These are phyloP conservation scores for Paraphoma chrysanthemicola DNA, from an alignment of 2,329 filamentous ascomycete genomes.

Conservation along the genomic window DNA sequence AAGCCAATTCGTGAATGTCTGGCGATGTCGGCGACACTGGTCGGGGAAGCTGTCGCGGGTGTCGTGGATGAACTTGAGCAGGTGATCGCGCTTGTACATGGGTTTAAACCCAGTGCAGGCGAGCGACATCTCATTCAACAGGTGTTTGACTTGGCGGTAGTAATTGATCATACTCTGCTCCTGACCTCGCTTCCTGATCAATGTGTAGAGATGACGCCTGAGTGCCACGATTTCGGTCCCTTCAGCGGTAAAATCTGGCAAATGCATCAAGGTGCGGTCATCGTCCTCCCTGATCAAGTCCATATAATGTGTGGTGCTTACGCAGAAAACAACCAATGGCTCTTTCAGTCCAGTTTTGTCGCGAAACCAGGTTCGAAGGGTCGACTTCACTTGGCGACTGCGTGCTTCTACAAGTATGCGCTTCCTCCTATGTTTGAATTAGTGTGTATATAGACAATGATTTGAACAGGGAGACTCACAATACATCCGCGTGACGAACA, in stretches of 20 bases:
- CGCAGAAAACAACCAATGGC: not conserved
- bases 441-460: not conserved
- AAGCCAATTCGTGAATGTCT: not conserved
- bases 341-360: not conserved
- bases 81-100: not conserved
- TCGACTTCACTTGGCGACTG: not conserved
- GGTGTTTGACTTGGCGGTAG: not conserved
- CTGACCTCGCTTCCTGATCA: not conserved
- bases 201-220: not conserved
- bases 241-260: not conserved
- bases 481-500: not conserved
- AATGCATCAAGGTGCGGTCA: not conserved
- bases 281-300: not conserved
- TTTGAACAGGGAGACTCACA: not conserved
- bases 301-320: not conserved
- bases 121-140: not conserved
- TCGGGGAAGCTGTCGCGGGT: not conserved
- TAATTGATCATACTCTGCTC: not conserved
- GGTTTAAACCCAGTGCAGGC: not conserved
- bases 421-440: not conserved
- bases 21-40: not conserved
- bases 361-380: not conserved
- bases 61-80: not conserved
- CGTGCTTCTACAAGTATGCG: not conserved
- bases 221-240: not conserved